Percentiles rank a stretch among this genome's conserved stretches.
phyloP scores from a whole-genome alignment of 2,329 filamentous ascomycete genomes.

The Metarhizium sp. region DNA sequence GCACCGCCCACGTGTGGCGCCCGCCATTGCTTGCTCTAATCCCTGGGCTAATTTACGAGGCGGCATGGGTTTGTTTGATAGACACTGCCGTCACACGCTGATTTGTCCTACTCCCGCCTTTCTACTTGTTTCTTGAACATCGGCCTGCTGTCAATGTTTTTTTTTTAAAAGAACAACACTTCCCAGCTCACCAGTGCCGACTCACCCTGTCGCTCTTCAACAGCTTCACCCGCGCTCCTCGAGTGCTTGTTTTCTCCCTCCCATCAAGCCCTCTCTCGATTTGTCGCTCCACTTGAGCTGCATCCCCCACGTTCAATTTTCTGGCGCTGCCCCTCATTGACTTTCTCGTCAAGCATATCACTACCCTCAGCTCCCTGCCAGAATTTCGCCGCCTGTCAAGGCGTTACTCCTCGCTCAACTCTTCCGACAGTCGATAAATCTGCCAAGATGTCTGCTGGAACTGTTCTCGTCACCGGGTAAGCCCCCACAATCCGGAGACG shows the following conservation, averaged over 20 bases:
- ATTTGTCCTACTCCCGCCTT: neutral
- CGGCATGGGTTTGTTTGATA: neutral
- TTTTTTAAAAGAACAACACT: no score
- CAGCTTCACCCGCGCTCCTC: neutral
- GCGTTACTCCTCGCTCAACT: conserved; percentile 1
- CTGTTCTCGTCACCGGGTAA: conserved; percentile 87
- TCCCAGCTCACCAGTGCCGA: neutral
- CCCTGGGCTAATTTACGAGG: no score
- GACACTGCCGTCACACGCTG: neutral
- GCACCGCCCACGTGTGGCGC: neutral
- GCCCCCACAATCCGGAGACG: conserved; percentile 4
- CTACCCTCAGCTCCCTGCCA: conserved; percentile 5
- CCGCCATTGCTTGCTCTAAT: neutral
- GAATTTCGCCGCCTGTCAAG: conserved; percentile 8
- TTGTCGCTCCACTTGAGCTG: neutral
- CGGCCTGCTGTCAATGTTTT: no score
- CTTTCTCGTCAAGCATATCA: neutral
- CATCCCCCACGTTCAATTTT: neutral
- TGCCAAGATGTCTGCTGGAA: conserved; percentile 65
- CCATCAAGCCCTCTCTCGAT: neutral
- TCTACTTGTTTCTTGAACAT: neutral
- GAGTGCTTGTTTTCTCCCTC: neutral
- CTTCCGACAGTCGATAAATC: neutral
- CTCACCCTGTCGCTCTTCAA: neutral
- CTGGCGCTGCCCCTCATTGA: conserved; percentile 1